Evolutionary conservation across 2,329 filamentous ascomycete species (phyloP).

Genomic region (Fusarium sambucinum): DNA sequence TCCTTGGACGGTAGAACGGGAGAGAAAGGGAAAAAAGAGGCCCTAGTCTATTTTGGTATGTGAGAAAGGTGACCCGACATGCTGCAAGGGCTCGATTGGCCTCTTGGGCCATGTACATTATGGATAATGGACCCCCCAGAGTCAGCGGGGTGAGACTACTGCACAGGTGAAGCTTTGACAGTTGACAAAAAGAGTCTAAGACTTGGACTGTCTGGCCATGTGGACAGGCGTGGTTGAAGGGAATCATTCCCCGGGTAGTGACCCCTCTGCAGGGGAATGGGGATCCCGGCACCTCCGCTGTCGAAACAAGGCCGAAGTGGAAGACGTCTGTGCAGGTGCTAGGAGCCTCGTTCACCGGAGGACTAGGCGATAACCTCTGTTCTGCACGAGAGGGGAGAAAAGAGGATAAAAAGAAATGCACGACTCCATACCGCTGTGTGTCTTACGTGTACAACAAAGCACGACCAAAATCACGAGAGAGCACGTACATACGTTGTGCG

Average conservation of each 20-base stretch:
- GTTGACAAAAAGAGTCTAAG: neutral
- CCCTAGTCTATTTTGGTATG: slow-evolving; percentile 15
- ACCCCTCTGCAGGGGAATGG: slow-evolving; percentile 31
- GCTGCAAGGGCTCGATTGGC: slow-evolving; percentile 29
- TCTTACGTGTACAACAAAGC: slow-evolving; percentile 30
- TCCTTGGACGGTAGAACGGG: slow-evolving; percentile 32
- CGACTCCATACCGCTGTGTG: slow-evolving; percentile 27
- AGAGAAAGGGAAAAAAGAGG: slow-evolving; percentile 7
- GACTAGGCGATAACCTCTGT: slow-evolving; percentile 8
- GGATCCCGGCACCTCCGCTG: slow-evolving; percentile 20
- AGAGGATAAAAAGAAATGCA: slow-evolving; percentile 10
- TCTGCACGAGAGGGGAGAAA: slow-evolving; percentile 32
- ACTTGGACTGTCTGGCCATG: slow-evolving; percentile 37
- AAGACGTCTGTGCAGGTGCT: slow-evolving; percentile 9
- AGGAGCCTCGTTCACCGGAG: slow-evolving; percentile 1
- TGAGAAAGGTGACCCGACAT: slow-evolving; percentile 25
- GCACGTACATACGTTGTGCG: neutral
- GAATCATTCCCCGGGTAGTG: slow-evolving; percentile 13
- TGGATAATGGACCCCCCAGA: slow-evolving; percentile 9
- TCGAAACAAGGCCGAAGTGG: slow-evolving; percentile 36
- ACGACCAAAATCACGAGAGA: neutral
- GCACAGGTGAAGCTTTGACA: slow-evolving; percentile 9
- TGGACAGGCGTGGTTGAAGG: slow-evolving; percentile 42
- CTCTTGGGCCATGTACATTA: neutral
- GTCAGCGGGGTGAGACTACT: slow-evolving; percentile 22